These are phyloP conservation scores for Dioscorea cayenensis DNA, from an alignment of 116 monocot genomes.

Conservation along the genomic window DNA sequence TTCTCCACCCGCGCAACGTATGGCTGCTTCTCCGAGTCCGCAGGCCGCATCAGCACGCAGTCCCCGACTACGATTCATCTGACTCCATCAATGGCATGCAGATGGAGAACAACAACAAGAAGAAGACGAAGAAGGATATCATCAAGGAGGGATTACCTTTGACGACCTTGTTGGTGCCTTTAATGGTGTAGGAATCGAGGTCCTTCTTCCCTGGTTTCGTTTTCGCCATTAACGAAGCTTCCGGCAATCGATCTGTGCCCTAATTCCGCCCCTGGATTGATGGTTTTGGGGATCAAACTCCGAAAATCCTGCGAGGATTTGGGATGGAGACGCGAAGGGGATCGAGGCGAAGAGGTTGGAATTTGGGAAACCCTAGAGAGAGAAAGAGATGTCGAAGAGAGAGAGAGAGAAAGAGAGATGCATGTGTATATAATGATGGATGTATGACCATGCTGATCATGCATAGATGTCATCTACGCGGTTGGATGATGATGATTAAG, in stretches of 20 bases:
- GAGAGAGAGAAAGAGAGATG: no score
- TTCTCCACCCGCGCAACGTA: conserved; percentile 49
- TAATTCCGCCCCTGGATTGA: neutral
- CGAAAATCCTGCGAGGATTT: no score
- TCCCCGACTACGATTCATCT: conserved; percentile 22
- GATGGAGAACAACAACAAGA: neutral
- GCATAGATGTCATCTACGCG: no score
- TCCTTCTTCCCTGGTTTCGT: conserved; percentile 48
- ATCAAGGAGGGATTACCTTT: conserved; percentile 22
- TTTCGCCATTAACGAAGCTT: conserved; percentile 24
- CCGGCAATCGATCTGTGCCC: neutral
- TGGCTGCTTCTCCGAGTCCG: conserved; percentile 42
- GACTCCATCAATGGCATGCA: neutral
- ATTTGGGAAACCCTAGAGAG: no score
- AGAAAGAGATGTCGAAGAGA: no score
- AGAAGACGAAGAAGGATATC: neutral
- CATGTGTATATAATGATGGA: no score
- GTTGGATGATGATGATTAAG: no score
- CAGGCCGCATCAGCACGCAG: conserved; percentile 46
- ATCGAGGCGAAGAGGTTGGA: no score
- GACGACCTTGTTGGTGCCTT: conserved; percentile 49
- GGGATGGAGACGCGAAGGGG: no score
- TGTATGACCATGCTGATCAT: no score
- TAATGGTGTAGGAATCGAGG: conserved; percentile 48
- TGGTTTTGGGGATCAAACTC: neutral